Evolutionary conservation across 306 rosid species (phyloP).

Genomic region (Pterocarpus macrocarpus): DNA sequence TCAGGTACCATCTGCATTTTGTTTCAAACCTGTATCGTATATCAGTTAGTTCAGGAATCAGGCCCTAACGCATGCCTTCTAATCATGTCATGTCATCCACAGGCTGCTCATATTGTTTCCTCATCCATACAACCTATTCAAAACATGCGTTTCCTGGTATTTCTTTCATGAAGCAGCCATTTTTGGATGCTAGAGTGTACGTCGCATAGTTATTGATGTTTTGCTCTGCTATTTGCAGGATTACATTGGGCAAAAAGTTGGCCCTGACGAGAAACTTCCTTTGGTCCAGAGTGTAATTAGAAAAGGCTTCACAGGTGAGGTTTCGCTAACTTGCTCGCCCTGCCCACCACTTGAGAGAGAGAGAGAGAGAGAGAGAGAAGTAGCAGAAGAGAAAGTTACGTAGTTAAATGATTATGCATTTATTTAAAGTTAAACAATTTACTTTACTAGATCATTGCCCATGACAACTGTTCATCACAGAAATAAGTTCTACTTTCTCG

Average conservation of each 20-base stretch:
- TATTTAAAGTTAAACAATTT: conserved; percentile 2
- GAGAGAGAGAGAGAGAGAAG: no score
- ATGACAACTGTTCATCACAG: conserved; percentile 6
- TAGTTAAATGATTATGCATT: conserved; percentile 12
- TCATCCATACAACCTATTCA: conserved; percentile 89
- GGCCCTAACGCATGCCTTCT: conserved; percentile 8
- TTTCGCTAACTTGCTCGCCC: conserved; percentile 18
- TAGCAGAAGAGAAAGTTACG: not conserved
- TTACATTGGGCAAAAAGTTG: conserved; percentile 67
- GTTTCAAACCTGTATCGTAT: not conserved
- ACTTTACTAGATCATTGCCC: conserved; percentile 3
- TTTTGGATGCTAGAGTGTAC: conserved; percentile 27
- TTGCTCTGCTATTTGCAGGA: conserved; percentile 62
- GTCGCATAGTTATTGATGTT: not conserved
- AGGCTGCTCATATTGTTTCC: conserved; percentile 77
- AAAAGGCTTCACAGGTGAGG: conserved; percentile 79
- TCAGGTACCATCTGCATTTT: conserved; percentile 58
- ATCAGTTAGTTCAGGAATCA: no score
- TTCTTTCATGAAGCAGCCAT: not conserved
- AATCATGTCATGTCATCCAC: conserved; percentile 18
- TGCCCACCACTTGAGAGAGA: no score
- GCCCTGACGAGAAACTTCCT: conserved; percentile 62
- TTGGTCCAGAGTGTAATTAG: conserved; percentile 63
- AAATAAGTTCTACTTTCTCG: conserved; percentile 20
- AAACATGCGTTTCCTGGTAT: conserved; percentile 63